Evolutionary conservation across 306 rosid species (phyloP), one percentile per base, ranked within the genome.

Genomic region (Acacia melanoxylon): DNA sequence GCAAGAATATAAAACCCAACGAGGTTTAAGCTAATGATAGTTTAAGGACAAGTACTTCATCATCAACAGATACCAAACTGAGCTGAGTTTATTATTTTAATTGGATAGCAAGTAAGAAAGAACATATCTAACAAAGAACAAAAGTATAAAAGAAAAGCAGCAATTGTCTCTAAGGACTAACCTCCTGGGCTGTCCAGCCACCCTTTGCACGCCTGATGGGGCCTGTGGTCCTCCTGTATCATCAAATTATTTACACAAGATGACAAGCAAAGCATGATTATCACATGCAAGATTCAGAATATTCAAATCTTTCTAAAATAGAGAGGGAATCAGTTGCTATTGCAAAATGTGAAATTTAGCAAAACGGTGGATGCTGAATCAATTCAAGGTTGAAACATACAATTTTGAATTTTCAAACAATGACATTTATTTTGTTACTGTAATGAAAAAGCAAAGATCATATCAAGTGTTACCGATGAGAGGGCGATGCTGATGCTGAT

Each of bases 181-280:
- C 99, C 97, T 95, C 99, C 83, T 93, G 84, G 1, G 92, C 96
- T 40, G 99, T 95, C 99, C 99, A 95, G 78, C 99, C 99, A 46
- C 98, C 99, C 89, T 93, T 95, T 3, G 99, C 99, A 22, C 99
- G 92, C 79, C 99, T 94, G 80, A 95, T 92, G 59, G 99, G 99
- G 76, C 99, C 98, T 19, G 94, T 92, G 33, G 91, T 88, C 85
- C 98, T 92, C 89, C 99, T 95, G 90, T 75, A 82, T 74, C 75
- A 19, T 66, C 51, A 84, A 86, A 45, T 77, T 19, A 77, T 61
- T 78, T 49, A 68, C n/a, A 54, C 17, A 66, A 9, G 45, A 81
- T 7, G 37, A 77, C 52, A 79, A 76, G 69, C 77, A 63, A 78
- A 61, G 44, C 25, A 54, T 41, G 68, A 75, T 72, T 20, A 45